A percentile compares a stretch with the other conserved stretches of the same genome.
These are phyloP conservation scores for Colletotrichum cereale DNA, from an alignment of 2,329 filamentous ascomycete species.

Conservation along the genomic window DNA sequence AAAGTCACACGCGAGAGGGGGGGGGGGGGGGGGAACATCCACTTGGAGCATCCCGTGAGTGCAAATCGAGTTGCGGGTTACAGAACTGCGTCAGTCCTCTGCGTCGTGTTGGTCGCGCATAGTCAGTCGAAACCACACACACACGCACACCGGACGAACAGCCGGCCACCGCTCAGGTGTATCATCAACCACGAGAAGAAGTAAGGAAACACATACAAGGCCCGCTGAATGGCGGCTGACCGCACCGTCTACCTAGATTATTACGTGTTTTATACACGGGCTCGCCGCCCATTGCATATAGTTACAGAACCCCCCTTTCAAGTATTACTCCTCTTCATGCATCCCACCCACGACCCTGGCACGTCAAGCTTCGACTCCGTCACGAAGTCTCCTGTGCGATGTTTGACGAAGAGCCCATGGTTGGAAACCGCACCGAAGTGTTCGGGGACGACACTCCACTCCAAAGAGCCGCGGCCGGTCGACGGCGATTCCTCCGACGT, in stretches of 20 bases:
- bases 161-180: background rate
- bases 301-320: background rate
- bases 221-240: too few relatives aligned
- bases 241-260: background rate
- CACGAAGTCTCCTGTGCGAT: too few relatives aligned
- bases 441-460: conserved; percentile 45
- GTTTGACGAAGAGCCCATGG: conserved; percentile 66
- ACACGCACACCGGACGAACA: conserved; percentile 14
- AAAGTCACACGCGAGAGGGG: background rate
- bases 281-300: background rate
- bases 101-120: conserved; percentile 20
- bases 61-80: conserved; percentile 20
- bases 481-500: conserved; percentile 10
- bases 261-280: conserved; percentile 11
- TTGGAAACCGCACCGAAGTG: conserved; percentile 75
- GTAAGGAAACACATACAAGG: background rate
- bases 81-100: conserved; percentile 34
- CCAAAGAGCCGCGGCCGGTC: conserved; percentile 42
- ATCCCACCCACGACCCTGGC: conserved; percentile 53
- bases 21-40: conserved; percentile 9
- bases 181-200: background rate
- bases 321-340: background rate
- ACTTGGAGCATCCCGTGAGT: background rate
- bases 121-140: conserved; percentile 10
- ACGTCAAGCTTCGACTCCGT: conserved; percentile 60